Percentiles rank a stretch among this genome's conserved stretches.
These are phyloP conservation scores for Spatholobus suberectus DNA, from an alignment of 306 rosid genomes.

Conservation along the genomic window DNA sequence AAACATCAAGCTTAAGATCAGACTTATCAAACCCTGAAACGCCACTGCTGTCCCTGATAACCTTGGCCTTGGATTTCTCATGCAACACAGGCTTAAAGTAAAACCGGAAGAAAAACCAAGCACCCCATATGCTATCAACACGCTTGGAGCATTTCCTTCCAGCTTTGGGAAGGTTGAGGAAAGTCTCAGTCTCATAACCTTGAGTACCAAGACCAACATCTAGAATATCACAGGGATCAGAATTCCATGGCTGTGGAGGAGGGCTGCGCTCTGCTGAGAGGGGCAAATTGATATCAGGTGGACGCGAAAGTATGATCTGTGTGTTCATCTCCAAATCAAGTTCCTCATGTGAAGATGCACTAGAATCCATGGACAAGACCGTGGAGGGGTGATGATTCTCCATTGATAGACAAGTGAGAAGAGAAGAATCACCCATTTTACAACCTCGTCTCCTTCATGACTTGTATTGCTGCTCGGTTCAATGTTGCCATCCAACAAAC, in stretches of 20 bases:
- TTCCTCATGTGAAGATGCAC: conserved; percentile 60
- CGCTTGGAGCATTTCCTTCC: conserved; percentile 60
- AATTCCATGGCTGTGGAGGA: conserved; percentile 59
- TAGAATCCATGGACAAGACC: conserved; percentile 63
- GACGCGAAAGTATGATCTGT: conserved; percentile 51
- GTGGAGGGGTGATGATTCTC: conserved; percentile 65
- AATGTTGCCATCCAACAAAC: conserved; percentile 53
- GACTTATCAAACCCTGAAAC: conserved; percentile 59
- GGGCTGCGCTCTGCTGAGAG: conserved; percentile 63
- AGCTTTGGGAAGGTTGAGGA: conserved; percentile 54
- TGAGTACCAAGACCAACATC: conserved; percentile 62
- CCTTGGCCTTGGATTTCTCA: conserved; percentile 62
- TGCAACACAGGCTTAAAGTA: conserved; percentile 67
- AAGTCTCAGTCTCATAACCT: conserved; percentile 57
- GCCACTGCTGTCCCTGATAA: conserved; percentile 51
- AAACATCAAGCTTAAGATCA: conserved; percentile 67
- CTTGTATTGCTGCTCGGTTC: conserved; percentile 50
- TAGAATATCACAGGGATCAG: conserved; percentile 55
- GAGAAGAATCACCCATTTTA: conserved; percentile 60
- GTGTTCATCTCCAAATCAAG: conserved; percentile 63
- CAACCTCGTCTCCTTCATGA: conserved; percentile 48
- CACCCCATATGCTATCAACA: conserved; percentile 66
- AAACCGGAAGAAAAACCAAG: conserved; percentile 68
- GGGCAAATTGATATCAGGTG: conserved; percentile 72
- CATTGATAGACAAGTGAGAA: conserved; percentile 56